Evolutionary conservation across 352 stramenopile genomes (phyloP), one percentile per base, ranked within the genome.

Genomic region (Globisporangium uncinulatum): DNA sequence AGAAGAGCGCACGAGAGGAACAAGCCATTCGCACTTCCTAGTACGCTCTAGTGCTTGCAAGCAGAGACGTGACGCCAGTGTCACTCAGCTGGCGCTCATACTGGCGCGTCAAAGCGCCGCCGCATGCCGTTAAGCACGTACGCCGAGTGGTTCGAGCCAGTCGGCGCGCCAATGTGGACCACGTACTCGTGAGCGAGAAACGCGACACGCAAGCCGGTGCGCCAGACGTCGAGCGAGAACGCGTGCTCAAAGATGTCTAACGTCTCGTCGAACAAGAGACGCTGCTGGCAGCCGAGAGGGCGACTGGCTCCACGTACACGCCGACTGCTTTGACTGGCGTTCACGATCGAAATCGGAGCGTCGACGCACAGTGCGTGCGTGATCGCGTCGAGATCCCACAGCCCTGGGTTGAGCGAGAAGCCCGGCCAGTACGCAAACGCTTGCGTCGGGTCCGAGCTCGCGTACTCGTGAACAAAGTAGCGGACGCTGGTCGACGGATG

Each of bases 381-480:
- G 14, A 73, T 57, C 15, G 52, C 59, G 11, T 32, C 43, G 36
- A 76, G 53, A 43, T 86, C 67, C 76, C 76, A 87, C 14, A 89
- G 44, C 9, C 62, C 76, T 10, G 79, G 76, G 41, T 87, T 89
- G 9, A 85, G 56, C 2, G 74, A 84, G 56, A 90, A 88, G 1
- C 80, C 80, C 8, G 80, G 73, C 80, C 80, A 90, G 54, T 74
- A 70, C 11, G 68, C 59, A 34, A 86, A 83, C 9, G 17, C 44
- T 47, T 87, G 76, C 0, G 24, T 14, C 3, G 62, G 59, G 24
- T 84, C 62, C 0, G 66, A 31, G 17, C 73, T 52, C 0, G 62
- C 80, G 51, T 83, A 86, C 53, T 90, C 80, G 49, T 85, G 78
- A 14, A 81, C 24, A 4, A 58, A 57, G 51, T 84, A 89, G 6